Base-by-base conservation (phyloP, 768 basidiomycete species). In the Tulasnella calospora region DNA sequence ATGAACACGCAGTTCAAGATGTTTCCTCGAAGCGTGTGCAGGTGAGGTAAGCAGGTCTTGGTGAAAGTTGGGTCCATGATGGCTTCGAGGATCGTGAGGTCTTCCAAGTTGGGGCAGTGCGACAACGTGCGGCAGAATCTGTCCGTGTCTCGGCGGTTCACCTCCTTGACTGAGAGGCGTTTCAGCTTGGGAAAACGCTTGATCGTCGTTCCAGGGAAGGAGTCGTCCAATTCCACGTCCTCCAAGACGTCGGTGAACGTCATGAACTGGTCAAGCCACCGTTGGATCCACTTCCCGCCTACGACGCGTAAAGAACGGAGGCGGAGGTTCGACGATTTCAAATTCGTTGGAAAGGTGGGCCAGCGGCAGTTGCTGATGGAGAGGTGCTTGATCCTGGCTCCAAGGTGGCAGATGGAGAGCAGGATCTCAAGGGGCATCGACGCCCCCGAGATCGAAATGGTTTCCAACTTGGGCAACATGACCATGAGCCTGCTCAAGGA, bases 1-100 rank as follows among this genome's bases (percentile, higher is more conserved):
- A 67, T 35, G 61, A 67, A 67, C 30, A 35, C 61, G 61, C 61
- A 67, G 61, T 67, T 67, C 61, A 67, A 30, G 61, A 67, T 67
- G 61, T 67, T 67, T 30, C 61, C 61, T 27, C 61, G n/a, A 67
- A n/a, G 23, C 4, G 33, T n/a, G 3, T 30, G 10, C 12, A 67
- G 17, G 61, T n/a, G 61, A 15, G 61, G 61, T 12, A 67, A 33
- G 33, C 61, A 67, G 7, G 4, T 33, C 38, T 67, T 30, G 61
- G 21, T 27, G 61, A 67, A 67, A 3, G 61, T 67, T 3, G 61
- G 30, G 12, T 67, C 61, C 61, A 67, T 67, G 30, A 67, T 67
- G 61, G 61, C 61, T 67, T 67, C 61, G 1, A 10, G 2, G 61
- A 67, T 27, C 61, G 61, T 67, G 61, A 67, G 27, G 3, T 67